Evolutionary conservation across 148 eudicot genomes (phyloP).

Genomic region (Persicaria tinctoria): DNA sequence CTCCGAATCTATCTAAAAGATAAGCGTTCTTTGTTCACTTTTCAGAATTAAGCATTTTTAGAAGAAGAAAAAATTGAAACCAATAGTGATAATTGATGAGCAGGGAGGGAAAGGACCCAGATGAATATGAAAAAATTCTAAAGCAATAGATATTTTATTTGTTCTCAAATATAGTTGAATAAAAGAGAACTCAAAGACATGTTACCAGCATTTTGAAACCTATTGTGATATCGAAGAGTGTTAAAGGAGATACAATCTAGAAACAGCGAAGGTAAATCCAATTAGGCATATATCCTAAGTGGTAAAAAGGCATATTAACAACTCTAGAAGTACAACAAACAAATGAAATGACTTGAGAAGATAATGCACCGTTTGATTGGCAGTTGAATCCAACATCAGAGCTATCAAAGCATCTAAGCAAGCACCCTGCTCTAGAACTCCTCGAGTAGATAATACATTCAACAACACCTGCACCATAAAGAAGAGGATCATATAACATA

Average conservation of each 20-base stretch:
- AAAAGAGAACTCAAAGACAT: neutral
- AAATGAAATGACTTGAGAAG: constrained; percentile 1
- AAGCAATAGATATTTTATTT: neutral
- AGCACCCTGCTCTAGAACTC: constrained; percentile 87
- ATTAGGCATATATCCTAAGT: neutral
- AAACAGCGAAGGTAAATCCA: neutral
- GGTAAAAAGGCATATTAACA: neutral
- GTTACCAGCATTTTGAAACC: neutral
- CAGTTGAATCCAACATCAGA: constrained; percentile 83
- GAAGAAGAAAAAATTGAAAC: too few relatives aligned
- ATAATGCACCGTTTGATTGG: constrained; percentile 76
- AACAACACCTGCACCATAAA: constrained; percentile 54
- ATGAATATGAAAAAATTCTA: neutral
- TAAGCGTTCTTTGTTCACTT: neutral
- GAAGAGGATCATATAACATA: constrained; percentile 1
- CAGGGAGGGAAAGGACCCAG: neutral
- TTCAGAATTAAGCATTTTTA: neutral
- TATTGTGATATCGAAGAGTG: neutral
- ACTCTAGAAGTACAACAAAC: neutral
- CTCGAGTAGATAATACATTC: constrained; percentile 78
- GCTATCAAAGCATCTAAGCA: constrained; percentile 90
- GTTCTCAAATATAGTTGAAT: neutral
- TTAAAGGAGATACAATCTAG: neutral
- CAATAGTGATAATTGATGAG: neutral
- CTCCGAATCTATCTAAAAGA: neutral